Evolutionary conservation across 2,329 filamentous ascomycete genomes (phyloP).

Genomic region (Hypoxylon sp.): DNA sequence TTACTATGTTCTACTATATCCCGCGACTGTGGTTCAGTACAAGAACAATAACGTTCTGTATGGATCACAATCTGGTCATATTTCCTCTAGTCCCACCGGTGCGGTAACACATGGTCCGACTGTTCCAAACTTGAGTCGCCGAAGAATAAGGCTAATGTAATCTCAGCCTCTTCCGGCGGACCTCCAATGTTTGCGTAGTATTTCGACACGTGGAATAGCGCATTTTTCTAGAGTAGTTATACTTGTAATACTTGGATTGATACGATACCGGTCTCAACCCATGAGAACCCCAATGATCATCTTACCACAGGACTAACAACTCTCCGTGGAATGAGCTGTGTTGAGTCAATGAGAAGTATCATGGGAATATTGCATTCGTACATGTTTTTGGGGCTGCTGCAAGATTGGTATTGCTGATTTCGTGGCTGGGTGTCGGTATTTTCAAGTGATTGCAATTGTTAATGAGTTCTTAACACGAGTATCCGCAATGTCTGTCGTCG

Average conservation of each 20-base stretch:
- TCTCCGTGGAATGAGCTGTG: neutral
- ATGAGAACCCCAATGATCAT: neutral
- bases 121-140: neutral
- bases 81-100: slow-evolving; percentile 2
- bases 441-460: neutral
- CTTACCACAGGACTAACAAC: neutral
- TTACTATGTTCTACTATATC: neutral
- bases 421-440: neutral
- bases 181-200: slow-evolving; percentile 15
- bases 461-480: too few relatives aligned
- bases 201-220: neutral
- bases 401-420: neutral
- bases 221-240: neutral
- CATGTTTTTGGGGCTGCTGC: neutral
- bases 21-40: neutral
- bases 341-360: neutral
- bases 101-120: slow-evolving; percentile 3
- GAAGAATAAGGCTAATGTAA: neutral
- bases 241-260: neutral
- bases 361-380: neutral
- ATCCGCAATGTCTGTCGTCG: too few relatives aligned
- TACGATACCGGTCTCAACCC: neutral
- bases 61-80: neutral
- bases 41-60: neutral
- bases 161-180: slow-evolving; percentile 21